Percentiles rank a stretch among this genome's conserved stretches.
Evolutionary conservation across 2,329 filamentous ascomycete species (phyloP).

Genomic region (Colletotrichum viniferum): DNA sequence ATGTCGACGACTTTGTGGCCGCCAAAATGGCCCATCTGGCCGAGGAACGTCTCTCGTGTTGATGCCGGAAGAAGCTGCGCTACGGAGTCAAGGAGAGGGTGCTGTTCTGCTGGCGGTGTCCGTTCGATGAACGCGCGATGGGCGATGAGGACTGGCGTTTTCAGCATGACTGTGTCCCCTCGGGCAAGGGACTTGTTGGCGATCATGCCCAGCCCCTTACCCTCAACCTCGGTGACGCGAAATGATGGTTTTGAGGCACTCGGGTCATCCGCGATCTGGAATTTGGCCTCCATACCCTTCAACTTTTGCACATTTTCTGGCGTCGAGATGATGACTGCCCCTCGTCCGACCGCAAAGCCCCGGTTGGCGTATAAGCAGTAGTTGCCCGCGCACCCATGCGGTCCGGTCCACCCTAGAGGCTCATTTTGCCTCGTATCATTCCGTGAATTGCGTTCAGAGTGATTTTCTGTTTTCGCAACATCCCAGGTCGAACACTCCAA

Average conservation of each 20-base stretch:
- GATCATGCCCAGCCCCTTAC: slow-evolving; percentile 28
- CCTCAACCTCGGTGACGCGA: slow-evolving; percentile 25
- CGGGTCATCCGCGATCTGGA: background rate
- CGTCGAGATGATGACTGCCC: slow-evolving; percentile 43
- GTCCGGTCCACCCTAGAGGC: slow-evolving; percentile 10
- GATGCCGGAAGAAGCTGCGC: background rate
- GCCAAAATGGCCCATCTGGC: slow-evolving; percentile 19
- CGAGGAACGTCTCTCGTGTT: slow-evolving; percentile 7
- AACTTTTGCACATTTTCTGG: slow-evolving; percentile 19
- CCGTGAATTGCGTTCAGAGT: background rate
- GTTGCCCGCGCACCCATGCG: slow-evolving; percentile 4
- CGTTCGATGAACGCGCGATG: slow-evolving; percentile 22
- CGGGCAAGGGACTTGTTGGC: slow-evolving; percentile 26
- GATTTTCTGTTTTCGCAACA: background rate
- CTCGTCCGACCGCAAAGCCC: slow-evolving; percentile 38
- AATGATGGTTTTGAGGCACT: slow-evolving; percentile 12
- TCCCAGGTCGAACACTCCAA: slow-evolving; percentile 1
- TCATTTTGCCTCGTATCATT: background rate
- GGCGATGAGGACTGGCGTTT: slow-evolving; percentile 16
- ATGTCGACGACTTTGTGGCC: slow-evolving; percentile 21
- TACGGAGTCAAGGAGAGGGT: slow-evolving; percentile 6
- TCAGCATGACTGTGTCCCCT: slow-evolving; percentile 21
- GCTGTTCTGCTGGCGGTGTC: background rate
- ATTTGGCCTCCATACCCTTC: background rate
- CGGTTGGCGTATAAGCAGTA: slow-evolving; percentile 40